Base-by-base conservation (phyloP, 352 stramenopile genomes). In the Elongisporangium senticosum region DNA sequence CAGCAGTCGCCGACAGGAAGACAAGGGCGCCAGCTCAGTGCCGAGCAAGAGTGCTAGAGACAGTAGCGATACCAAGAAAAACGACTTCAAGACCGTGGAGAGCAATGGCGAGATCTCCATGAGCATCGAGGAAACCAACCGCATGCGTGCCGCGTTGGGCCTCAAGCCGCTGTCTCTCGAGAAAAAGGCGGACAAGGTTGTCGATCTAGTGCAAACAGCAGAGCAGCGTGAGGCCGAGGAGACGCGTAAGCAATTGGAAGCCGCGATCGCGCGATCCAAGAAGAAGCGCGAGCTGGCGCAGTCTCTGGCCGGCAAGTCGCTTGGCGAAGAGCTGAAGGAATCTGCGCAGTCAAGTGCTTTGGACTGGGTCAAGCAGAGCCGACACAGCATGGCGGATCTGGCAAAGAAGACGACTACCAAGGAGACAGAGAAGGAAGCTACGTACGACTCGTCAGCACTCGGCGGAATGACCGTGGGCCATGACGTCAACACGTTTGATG, bases 381-480 rank as follows among this genome's bases (percentile, higher is more conserved):
- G 55, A 43, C 47, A 28, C 33, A 23, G 40, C 39, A 20, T 26
- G 10, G 57, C 20, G n/a, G 11, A 57, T 6, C 48, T 57, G 49
- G 22, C 33, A 4, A 60, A 65, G 40, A 63, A 65, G 19, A 49
- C 33, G 33, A 17, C 8, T 17, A 10, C 58, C 49, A 49, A 64
- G n/a, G 51, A 71, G 47, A 37, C 49, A 22, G 49, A 64, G 10
- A 15, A 61, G 7, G 53, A 53, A 17, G 62, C 65, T 5, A 52
- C 37, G 11, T 97, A 97, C 65, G 76, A 79, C 39, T 74, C 86
- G 1, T 49, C 68, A 7, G 86, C 96, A 28, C 67, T 98, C 5
- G 76, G 88, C 6, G 91, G 90, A 0, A 77, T 98, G 59, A 89
- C 85, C n/a, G 94, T 98, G 6, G 77, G 74, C 0, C 95, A 99